Conservation (phyloP, 768 basidiomycete species). For the Cubamyces sp. region DNA sequence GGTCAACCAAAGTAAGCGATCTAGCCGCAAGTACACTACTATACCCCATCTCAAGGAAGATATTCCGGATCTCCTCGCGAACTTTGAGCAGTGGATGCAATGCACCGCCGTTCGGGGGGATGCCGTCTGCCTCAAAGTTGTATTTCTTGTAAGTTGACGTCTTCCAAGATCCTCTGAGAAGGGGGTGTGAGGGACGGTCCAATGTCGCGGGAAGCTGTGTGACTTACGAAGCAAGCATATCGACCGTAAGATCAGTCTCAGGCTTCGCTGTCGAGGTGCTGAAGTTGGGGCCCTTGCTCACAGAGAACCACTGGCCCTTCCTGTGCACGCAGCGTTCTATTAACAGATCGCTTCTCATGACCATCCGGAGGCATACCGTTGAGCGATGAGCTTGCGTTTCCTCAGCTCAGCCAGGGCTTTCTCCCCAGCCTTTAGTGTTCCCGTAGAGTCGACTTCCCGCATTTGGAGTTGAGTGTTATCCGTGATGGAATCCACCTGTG, state of each 20-base stretch:
- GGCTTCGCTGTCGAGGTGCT: conserved; percentile 90
- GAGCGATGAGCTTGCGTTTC: conserved; percentile 86
- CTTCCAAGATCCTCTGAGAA: conserved; percentile 88
- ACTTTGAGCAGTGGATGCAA: conserved; percentile 97
- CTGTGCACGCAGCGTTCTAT: conserved; percentile 44
- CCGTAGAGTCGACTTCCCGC: conserved; percentile 70
- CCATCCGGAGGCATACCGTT: conserved; percentile 59
- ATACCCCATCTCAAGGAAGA: conserved; percentile 99
- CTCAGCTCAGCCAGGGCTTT: conserved; percentile 84
- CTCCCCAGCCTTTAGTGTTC: conserved; percentile 75
- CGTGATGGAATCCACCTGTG: conserved; percentile 62
- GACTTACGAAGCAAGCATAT: conserved; percentile 90
- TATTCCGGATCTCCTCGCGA: conserved; percentile 94
- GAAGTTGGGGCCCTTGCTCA: conserved; percentile 83
- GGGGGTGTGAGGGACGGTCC: conserved; percentile 18
- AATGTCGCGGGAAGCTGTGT: neutral
- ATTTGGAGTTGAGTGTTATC: conserved; percentile 81
- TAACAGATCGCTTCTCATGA: conserved; percentile 8
- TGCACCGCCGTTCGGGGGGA: conserved; percentile 87
- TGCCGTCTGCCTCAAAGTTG: conserved; percentile 97
- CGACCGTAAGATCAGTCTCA: conserved; percentile 94
- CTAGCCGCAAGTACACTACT: conserved; percentile 29
- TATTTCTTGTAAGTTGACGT: conserved; percentile 94
- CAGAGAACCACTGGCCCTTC: conserved; percentile 95
- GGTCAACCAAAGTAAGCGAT: neutral